A percentile compares a stretch with the other conserved stretches of the same genome.
These are phyloP conservation scores for Microcyclospora pomicola DNA, from an alignment of 2,329 filamentous ascomycete species.

Conservation along the genomic window DNA sequence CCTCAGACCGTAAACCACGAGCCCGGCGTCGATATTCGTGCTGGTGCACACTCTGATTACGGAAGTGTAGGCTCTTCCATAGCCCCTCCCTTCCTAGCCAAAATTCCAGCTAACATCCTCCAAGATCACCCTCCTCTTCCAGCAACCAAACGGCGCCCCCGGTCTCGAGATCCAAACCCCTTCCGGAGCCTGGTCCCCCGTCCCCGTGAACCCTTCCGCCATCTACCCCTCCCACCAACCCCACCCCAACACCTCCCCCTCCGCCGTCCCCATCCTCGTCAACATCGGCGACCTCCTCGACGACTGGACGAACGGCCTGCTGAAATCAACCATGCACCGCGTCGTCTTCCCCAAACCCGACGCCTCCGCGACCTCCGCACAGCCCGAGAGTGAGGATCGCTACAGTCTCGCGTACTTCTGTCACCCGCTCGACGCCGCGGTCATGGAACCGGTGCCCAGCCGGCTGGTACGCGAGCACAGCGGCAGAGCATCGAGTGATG, in stretches of 20 bases:
- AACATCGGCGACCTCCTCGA: conserved; percentile 60
- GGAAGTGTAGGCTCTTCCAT: conserved; percentile 26
- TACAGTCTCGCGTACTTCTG: conserved; percentile 51
- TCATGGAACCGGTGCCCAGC: conserved; percentile 43
- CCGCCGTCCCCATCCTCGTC: conserved; percentile 45
- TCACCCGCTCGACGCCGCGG: conserved; percentile 43
- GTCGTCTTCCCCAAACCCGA: conserved; percentile 52
- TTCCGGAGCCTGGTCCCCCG: conserved; percentile 26
- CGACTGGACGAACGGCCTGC: conserved; percentile 81
- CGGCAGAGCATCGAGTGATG: conserved; percentile 10
- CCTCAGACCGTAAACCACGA: conserved; percentile 26
- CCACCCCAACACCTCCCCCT: background rate
- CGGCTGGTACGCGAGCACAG: conserved; percentile 29
- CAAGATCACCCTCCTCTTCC: conserved; percentile 58
- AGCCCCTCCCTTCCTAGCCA: too few relatives aligned
- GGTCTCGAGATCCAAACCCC: conserved; percentile 69
- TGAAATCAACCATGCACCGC: conserved; percentile 78
- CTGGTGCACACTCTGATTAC: conserved; percentile 88
- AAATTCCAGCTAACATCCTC: too few relatives aligned
- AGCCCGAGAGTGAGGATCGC: conserved; percentile 29
- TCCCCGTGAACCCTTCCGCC: conserved; percentile 29
- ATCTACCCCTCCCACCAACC: background rate
- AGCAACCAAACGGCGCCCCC: conserved; percentile 59
- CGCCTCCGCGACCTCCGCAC: background rate
- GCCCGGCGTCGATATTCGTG: conserved; percentile 54